These are phyloP conservation scores for Boletus rubroflammeus DNA, from an alignment of 768 basidiomycete genomes.

Conservation along the genomic window DNA sequence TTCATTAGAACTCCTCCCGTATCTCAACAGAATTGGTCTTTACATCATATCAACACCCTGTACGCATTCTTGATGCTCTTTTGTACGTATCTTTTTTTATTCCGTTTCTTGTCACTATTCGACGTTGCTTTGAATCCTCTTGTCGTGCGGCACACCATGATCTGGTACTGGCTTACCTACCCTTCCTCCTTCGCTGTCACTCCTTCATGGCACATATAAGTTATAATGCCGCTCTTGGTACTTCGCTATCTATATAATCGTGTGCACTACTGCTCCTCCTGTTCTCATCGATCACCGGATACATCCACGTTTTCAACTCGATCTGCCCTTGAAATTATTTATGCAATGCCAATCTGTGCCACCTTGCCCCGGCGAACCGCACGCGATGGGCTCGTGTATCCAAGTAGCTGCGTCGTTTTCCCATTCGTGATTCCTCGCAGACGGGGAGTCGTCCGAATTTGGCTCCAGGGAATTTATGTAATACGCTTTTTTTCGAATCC, in stretches of 20 bases:
- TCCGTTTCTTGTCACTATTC: constrained; percentile 5
- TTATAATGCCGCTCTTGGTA: background rate
- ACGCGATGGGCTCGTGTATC: background rate
- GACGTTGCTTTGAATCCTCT: constrained; percentile 3
- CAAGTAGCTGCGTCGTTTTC: background rate
- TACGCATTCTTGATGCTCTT: constrained; percentile 12
- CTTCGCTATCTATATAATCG: background rate
- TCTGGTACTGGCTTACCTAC: constrained; percentile 14
- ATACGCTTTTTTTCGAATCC: background rate
- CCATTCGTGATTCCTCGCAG: no score
- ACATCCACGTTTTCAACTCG: background rate
- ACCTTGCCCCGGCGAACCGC: background rate
- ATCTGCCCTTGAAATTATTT: background rate
- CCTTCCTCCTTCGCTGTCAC: constrained; percentile 2
- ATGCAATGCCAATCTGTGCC: background rate
- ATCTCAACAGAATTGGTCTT: background rate
- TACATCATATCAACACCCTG: constrained; percentile 2
- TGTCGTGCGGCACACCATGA: constrained; percentile 11
- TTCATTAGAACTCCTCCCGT: constrained; percentile 4
- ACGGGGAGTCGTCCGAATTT: background rate
- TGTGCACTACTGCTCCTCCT: constrained; percentile 7
- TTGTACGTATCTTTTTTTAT: constrained; percentile 13
- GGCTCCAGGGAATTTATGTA: background rate
- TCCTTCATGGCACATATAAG: constrained; percentile 18
- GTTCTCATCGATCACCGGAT: constrained; percentile 5